Evolutionary conservation across 2,329 filamentous ascomycete species (phyloP).

Genomic region (Calonectria pseudoreteaudii): DNA sequence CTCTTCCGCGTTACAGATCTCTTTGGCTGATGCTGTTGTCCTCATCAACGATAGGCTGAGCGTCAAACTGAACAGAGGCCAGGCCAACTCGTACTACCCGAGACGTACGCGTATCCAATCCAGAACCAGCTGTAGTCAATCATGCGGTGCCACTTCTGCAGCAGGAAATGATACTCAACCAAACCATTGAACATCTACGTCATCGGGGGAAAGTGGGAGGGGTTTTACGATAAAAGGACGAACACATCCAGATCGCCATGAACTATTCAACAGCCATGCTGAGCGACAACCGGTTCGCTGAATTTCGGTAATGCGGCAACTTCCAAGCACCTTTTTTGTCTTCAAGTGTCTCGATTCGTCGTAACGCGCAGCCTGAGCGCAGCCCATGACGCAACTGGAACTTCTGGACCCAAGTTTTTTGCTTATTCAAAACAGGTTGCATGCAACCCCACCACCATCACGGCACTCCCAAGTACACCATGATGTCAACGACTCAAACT

Average conservation of each 20-base stretch:
- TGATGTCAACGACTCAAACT: conserved; percentile 31
- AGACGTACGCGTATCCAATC: conserved; percentile 7
- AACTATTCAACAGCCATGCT: not conserved
- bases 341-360: conserved; percentile 1
- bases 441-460: conserved; percentile 33
- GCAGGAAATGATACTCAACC: conserved; percentile 24
- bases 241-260: not conserved
- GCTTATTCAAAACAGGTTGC: conserved; percentile 28
- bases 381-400: conserved; percentile 38
- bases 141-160: conserved; percentile 29
- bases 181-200: conserved; percentile 16
- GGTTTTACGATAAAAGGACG: conserved; percentile 20
- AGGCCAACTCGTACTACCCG: too few relatives aligned
- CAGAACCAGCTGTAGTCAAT: not conserved
- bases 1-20: not conserved
- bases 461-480: conserved; percentile 20
- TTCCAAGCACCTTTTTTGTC: not conserved
- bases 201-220: conserved; percentile 20
- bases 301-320: not conserved
- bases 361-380: not conserved
- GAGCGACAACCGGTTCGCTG: not conserved
- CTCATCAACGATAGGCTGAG: not conserved
- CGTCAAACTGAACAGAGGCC: not conserved
- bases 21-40: too few relatives aligned
- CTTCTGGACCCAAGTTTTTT: conserved; percentile 38